These are phyloP conservation scores for Fusarium nanum DNA, from an alignment of 2,329 filamentous ascomycete genomes.

Conservation along the genomic window DNA sequence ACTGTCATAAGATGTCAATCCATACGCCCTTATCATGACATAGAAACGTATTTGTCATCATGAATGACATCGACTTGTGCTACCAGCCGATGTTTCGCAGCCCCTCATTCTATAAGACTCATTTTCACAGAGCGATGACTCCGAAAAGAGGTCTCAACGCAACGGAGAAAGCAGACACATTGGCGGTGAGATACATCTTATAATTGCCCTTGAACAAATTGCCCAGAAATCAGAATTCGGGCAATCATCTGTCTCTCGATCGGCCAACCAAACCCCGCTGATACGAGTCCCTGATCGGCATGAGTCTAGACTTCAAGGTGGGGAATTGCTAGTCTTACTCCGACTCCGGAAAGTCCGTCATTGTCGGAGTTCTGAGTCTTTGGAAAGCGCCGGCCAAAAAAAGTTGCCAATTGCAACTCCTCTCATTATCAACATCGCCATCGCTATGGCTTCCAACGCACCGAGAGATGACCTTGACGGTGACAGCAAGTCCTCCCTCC, in stretches of 20 bases:
- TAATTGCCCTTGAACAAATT: neutral
- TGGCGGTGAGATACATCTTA: too few species aligned
- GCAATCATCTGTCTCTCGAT: neutral
- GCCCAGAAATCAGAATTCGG: too few species aligned
- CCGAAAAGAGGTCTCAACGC: too few species aligned
- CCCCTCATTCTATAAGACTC: neutral
- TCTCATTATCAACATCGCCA: neutral
- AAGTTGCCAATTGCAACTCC: neutral
- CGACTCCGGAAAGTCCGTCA: slow-evolving; percentile 30
- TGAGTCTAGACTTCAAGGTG: slow-evolving; percentile 3
- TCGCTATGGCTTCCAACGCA: neutral
- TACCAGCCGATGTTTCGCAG: neutral
- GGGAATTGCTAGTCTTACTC: slow-evolving; percentile 14
- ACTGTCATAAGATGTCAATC: neutral
- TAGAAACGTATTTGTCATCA: neutral
- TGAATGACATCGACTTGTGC: accelerated
- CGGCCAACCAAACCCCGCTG: neutral
- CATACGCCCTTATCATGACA: neutral
- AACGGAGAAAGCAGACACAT: neutral
- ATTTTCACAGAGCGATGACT: neutral
- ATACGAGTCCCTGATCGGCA: neutral
- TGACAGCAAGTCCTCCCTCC: slow-evolving; percentile 13
- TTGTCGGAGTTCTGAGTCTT: neutral
- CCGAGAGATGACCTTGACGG: slow-evolving; percentile 21
- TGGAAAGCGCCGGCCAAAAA: slow-evolving; percentile 5